Base-by-base conservation (phyloP, 805 yeast genomes). In the Jamesozyma jinghongensis region DNA sequence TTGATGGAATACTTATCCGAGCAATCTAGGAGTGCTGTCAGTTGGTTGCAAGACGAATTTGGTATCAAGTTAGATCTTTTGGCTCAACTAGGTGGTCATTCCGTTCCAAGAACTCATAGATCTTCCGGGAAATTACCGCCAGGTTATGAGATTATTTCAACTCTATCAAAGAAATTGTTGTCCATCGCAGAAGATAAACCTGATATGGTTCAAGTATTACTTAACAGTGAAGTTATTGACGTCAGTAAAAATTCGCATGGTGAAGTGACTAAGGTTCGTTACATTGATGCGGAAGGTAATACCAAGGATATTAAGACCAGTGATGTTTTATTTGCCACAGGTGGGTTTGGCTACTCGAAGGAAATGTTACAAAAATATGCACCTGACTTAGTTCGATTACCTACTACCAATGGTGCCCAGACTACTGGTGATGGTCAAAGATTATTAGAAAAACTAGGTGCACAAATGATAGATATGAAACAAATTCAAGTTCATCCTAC, bases 21-120 rank as follows among this genome's bases (percentile, higher is more conserved):
- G 40, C 75, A 79, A 36, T 78, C 86, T 2, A 76, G 74, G 4
- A 71, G 69, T 35, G 88, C 92, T 0, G 71, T 85, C 35, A 73
- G 73, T 34, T 85, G 94, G 90, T 69, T 85, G 38, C 82, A 81
- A 46, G 70, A 74, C 29, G 72, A 69, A 4, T 76, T 82, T 51
- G 71, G 66, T 5, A 63, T 83, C 38, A 84, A 79, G 49, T 62
- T 85, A 39, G 71, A 82, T 12, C 68, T 78, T n/a, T 82, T 85
- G 6, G 73, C 85, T 14, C 74, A 84, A 50, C 62, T 84, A 34
- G 94, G 94, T 30, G 95, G 95, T 2, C 94, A 85, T 55, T 77
- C 87, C 2, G 75, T 69, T 38, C 79, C 86, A 26, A 69, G 95
- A 56, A 85, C 95, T 1, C 94, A 85, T 57, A 71, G 94, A 50